These are phyloP conservation scores for Paxillus involutus DNA, from an alignment of 768 basidiomycete genomes.

Conservation along the genomic window DNA sequence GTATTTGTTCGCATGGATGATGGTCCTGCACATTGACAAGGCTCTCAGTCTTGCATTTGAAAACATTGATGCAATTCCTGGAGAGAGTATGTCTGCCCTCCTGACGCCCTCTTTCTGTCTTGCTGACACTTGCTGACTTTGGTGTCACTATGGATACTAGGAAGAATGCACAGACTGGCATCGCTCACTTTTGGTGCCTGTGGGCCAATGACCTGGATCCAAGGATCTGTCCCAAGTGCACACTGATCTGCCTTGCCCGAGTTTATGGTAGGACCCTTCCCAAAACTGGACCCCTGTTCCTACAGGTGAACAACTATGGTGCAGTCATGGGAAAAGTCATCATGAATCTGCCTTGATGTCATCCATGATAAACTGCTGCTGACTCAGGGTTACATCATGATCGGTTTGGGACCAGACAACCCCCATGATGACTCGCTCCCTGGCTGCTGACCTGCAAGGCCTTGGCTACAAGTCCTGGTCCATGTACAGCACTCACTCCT, in stretches of 20 bases:
- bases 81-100: neutral
- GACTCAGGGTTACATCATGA: neutral
- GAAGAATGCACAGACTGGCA: slow-evolving; percentile 16
- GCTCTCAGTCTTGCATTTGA: slow-evolving; percentile 12
- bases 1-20: slow-evolving; percentile 18
- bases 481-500: too few relatives aligned
- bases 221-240: slow-evolving; percentile 16
- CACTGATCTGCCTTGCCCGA: slow-evolving; percentile 11
- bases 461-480: too few relatives aligned
- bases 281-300: neutral
- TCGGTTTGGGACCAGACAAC: neutral
- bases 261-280: slow-evolving; percentile 1
- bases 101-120: neutral
- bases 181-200: slow-evolving; percentile 12
- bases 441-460: neutral
- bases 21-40: slow-evolving; percentile 18
- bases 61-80: slow-evolving; percentile 10
- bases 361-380: neutral
- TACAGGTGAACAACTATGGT: neutral
- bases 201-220: slow-evolving; percentile 17
- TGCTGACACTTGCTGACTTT: neutral
- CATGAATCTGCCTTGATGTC: neutral
- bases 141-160: slow-evolving; percentile 5
- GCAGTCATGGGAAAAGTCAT: neutral
- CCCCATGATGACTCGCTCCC: neutral